Base-by-base conservation (phyloP, 495 filamentous ascomycete genomes). In the Pseudotulostoma volvatum region DNA sequence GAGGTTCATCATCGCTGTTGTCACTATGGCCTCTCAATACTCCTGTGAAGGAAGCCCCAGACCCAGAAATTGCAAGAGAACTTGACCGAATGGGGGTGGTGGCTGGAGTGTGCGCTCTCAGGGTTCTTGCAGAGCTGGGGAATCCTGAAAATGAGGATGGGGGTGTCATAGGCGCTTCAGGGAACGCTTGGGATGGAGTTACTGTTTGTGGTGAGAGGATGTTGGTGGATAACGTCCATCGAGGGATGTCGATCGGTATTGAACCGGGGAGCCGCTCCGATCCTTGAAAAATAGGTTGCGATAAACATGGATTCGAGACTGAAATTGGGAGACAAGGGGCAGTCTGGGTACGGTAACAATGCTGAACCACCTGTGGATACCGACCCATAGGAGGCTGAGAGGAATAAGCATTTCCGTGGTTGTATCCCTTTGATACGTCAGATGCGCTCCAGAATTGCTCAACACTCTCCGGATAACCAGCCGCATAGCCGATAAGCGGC, bases 221-320 rank as follows among this genome's bases (percentile, higher is more conserved):
- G 20, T 66, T 61, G 17, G 49, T 40, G 0, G 57, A 44, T 1
- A 52, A 51, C 54, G 64, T 62, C 59, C 60, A 66, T 1, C 51
- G 51, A 11, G 59, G 42, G 55, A 64, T 62, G 40, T 62, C 63
- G 59, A 64, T 63, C n/a, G 63, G 64, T 19, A 55, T 55, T 2
- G 60, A 64, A 18, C 55, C 58, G 1, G 61, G 46, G 2, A 66
- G 36, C 1, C 59, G 54, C 37, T 64, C 63, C 2, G 51, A 47
- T 25, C 63, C 60, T 34, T 53, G 57, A 43, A 66, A 64, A 36
- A 66, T 66, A 0, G 63, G 50, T n/a, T 59, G 52, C 16, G 63
- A 64, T 20, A 64, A 37, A 28, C 61, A 66, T 0, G 60, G 60
- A 18, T 64, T 64, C 23, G 63, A 59, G 5, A 52, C 50, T 3